A percentile compares a stretch with the other conserved stretches of the same genome.
Evolutionary conservation across 1,284 basidiomycete species (phyloP).

Genomic region (Sanghuangporus baumii): DNA sequence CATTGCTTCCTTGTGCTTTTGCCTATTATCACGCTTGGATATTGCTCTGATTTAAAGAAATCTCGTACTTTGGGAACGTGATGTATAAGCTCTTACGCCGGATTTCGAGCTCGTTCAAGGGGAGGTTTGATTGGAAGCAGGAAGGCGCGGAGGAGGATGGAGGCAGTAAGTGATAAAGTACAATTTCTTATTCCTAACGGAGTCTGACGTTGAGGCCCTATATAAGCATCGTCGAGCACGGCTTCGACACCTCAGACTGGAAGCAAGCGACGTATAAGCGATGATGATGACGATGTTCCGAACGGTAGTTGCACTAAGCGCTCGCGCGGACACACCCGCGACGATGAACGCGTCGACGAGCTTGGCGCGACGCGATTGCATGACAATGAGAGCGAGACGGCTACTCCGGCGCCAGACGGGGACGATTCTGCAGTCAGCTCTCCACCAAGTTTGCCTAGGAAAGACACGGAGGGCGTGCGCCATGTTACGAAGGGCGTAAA

Average conservation of each 20-base stretch:
- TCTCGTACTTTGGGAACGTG: not conserved
- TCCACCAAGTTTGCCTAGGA: slow-evolving; percentile 14
- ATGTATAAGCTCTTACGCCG: slow-evolving; percentile 71
- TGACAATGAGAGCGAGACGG: slow-evolving; percentile 19
- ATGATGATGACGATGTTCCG: slow-evolving; percentile 37
- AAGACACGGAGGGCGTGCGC: slow-evolving; percentile 50
- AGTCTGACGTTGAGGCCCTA: not conserved
- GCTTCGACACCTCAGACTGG: slow-evolving; percentile 51
- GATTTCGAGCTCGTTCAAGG: slow-evolving; percentile 64
- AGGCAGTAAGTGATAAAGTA: slow-evolving; percentile 48
- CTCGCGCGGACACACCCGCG: slow-evolving; percentile 25
- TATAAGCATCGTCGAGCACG: not conserved
- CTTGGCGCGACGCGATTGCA: slow-evolving; percentile 16
- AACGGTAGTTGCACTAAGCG: slow-evolving; percentile 38
- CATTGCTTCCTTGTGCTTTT: not conserved
- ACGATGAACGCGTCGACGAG: not conserved
- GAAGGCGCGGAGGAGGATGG: slow-evolving; percentile 66
- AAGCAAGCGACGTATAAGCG: slow-evolving; percentile 57
- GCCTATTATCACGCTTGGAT: not conserved
- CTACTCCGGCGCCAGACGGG: slow-evolving; percentile 19
- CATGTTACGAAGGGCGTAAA: slow-evolving; percentile 66
- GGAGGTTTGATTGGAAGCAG: slow-evolving; percentile 67
- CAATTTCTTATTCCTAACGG: slow-evolving; percentile 1
- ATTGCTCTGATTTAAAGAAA: not conserved
- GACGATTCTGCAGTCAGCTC: slow-evolving; percentile 14